These are phyloP conservation scores for Pichia paraexigua DNA, from an alignment of 805 yeast genomes.

Conservation along the genomic window DNA sequence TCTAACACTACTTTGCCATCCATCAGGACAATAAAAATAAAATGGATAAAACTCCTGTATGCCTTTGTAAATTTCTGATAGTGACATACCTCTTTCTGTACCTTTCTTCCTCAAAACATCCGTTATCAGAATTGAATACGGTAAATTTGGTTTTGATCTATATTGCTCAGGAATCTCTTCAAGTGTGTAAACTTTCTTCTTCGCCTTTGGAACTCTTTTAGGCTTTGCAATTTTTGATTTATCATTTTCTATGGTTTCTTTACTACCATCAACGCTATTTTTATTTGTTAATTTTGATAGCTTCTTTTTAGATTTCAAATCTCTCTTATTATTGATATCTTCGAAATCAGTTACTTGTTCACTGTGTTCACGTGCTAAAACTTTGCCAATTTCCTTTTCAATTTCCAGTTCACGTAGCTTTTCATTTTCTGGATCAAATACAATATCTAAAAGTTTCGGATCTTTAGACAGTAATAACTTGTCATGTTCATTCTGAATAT, in stretches of 20 bases:
- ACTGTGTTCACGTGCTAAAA: slow-evolving; percentile 15
- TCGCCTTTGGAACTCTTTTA: slow-evolving; percentile 44
- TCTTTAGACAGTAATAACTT: neutral
- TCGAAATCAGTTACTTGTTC: slow-evolving; percentile 17
- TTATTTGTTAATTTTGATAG: neutral
- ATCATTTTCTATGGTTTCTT: neutral
- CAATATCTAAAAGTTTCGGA: slow-evolving; percentile 1
- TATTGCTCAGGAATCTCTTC: slow-evolving; percentile 88
- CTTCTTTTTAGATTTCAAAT: neutral
- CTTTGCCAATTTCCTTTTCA: slow-evolving; percentile 14
- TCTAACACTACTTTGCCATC: slow-evolving; percentile 94
- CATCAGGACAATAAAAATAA: slow-evolving; percentile 89
- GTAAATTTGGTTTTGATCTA: slow-evolving; percentile 73
- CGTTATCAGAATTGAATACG: slow-evolving; percentile 75
- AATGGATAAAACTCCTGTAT: slow-evolving; percentile 86
- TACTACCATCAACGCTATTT: neutral
- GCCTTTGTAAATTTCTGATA: slow-evolving; percentile 78
- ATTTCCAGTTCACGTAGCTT: slow-evolving; percentile 9
- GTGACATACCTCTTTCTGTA: slow-evolving; percentile 65
- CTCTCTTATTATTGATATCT: neutral
- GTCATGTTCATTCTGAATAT: slow-evolving; percentile 1
- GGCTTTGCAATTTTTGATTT: slow-evolving; percentile 14
- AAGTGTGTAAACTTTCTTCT: slow-evolving; percentile 58
- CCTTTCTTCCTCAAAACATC: slow-evolving; percentile 65
- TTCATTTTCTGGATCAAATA: slow-evolving; percentile 2